A percentile compares a stretch with the other conserved stretches of the same genome.
Evolutionary conservation across 345 rosid species (phyloP).

Genomic region (Hirschfeldia incana): DNA sequence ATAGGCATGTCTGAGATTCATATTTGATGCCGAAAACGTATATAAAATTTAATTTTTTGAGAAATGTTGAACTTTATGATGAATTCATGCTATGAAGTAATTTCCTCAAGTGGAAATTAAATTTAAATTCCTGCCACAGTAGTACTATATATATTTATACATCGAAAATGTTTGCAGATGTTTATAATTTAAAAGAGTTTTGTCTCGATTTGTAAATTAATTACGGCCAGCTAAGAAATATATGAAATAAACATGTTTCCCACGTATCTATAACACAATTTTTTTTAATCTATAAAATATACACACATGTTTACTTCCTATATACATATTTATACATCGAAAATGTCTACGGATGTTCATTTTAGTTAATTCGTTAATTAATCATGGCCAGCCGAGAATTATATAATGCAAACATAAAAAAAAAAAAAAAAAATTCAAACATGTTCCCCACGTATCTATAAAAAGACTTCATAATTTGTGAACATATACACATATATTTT

Average conservation of each 20-base stretch:
- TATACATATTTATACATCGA: neutral
- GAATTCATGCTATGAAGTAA: neutral
- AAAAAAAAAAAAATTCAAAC: neutral
- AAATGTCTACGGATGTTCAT: neutral
- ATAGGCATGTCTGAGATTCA: neutral
- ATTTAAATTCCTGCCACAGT: neutral
- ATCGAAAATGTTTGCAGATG: neutral
- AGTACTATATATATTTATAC: neutral
- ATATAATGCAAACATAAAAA: neutral
- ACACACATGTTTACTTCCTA: neutral
- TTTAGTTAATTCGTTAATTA: neutral
- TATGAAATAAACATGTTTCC: neutral
- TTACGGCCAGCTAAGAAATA: neutral
- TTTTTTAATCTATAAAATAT: neutral
- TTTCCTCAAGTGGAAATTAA: neutral
- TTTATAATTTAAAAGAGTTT: neutral
- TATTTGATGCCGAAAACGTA: neutral
- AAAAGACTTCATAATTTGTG: neutral
- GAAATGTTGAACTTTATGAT: neutral
- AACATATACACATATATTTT: neutral
- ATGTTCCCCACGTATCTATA: neutral
- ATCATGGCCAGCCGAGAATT: neutral
- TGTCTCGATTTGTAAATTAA: neutral
- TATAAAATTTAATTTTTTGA: neutral
- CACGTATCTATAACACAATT: neutral